Percentiles rank a stretch among this genome's conserved stretches.
Evolutionary conservation across 2,329 filamentous ascomycete genomes (phyloP).

Genomic region (Penicillium sp.): DNA sequence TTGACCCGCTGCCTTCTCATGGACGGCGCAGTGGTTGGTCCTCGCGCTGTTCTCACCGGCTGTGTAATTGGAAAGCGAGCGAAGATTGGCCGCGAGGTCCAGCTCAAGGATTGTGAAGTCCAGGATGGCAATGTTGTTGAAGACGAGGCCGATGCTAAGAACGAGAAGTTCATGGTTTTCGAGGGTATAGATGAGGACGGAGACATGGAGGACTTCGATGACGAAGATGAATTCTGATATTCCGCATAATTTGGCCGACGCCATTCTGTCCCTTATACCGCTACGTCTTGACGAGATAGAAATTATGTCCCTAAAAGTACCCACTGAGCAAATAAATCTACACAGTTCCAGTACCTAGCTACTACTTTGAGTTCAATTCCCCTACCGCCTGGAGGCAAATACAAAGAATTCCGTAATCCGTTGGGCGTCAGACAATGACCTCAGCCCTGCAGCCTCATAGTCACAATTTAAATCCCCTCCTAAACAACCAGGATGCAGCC

Average conservation of each 20-base stretch:
- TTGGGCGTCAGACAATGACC: background rate
- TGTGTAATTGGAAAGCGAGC: conserved; percentile 82
- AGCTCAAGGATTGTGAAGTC: conserved; percentile 87
- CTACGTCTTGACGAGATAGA: conserved; percentile 6
- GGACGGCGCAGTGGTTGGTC: conserved; percentile 84
- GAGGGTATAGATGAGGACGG: conserved; percentile 40
- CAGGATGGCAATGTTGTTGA: conserved; percentile 81
- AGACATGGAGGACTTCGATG: conserved; percentile 32
- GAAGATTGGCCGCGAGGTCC: conserved; percentile 76
- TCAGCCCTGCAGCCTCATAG: conserved; percentile 11
- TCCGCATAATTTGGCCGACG: background rate
- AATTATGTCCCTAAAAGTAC: background rate
- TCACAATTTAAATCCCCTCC: background rate
- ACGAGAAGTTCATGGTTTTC: conserved; percentile 61
- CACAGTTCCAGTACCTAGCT: background rate
- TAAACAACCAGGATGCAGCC: background rate
- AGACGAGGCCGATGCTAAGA: conserved; percentile 68
- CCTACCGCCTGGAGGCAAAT: too few species aligned
- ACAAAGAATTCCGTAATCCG: background rate
- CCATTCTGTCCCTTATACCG: background rate
- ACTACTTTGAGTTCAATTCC: background rate
- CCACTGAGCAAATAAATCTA: background rate
- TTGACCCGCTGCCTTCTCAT: conserved; percentile 86
- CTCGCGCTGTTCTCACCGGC: conserved; percentile 78
- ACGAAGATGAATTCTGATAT: conserved; percentile 12